Evolutionary conservation across 1,139 yeast species (phyloP).

Genomic region (Ogataea hybrid): DNA sequence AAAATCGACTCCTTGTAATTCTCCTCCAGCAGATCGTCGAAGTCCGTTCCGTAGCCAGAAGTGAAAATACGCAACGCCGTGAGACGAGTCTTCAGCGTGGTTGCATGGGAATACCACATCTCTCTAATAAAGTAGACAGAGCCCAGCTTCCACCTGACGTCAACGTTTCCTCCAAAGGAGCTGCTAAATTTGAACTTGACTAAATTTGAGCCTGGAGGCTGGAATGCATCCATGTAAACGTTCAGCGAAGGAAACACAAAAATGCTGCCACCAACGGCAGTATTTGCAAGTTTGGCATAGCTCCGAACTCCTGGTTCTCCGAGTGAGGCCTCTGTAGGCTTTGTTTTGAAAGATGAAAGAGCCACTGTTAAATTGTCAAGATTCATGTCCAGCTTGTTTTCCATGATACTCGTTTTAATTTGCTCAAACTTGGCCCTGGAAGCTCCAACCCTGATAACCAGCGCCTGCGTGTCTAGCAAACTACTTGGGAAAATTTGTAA

Average conservation of each 20-base stretch:
- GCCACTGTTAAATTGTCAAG: slow-evolving; percentile 66
- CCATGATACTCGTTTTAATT: slow-evolving; percentile 45
- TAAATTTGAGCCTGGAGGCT: slow-evolving; percentile 43
- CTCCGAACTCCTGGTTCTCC: slow-evolving; percentile 48
- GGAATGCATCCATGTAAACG: slow-evolving; percentile 76
- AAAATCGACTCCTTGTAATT: slow-evolving; percentile 31
- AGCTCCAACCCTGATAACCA: slow-evolving; percentile 60
- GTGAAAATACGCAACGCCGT: slow-evolving; percentile 36
- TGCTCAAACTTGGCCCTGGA: slow-evolving; percentile 62
- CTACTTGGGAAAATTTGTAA: slow-evolving; percentile 77
- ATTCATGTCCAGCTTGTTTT: slow-evolving; percentile 46
- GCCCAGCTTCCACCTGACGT: slow-evolving; percentile 90
- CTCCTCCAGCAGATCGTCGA: slow-evolving; percentile 27
- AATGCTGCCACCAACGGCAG: slow-evolving; percentile 76
- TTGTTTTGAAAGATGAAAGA: slow-evolving; percentile 52
- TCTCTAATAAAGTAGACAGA: slow-evolving; percentile 88
- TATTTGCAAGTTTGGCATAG: slow-evolving; percentile 54
- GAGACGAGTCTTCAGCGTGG: slow-evolving; percentile 49
- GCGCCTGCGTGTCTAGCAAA: slow-evolving; percentile 69
- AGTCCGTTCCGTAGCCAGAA: slow-evolving; percentile 40
- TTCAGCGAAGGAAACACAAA: slow-evolving; percentile 75
- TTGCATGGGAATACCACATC: slow-evolving; percentile 81
- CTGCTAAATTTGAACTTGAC: slow-evolving; percentile 69
- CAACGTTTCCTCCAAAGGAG: slow-evolving; percentile 85
- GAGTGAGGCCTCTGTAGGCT: slow-evolving; percentile 40